Conservation (phyloP, 805 yeast genomes). For the Candida orba region DNA sequence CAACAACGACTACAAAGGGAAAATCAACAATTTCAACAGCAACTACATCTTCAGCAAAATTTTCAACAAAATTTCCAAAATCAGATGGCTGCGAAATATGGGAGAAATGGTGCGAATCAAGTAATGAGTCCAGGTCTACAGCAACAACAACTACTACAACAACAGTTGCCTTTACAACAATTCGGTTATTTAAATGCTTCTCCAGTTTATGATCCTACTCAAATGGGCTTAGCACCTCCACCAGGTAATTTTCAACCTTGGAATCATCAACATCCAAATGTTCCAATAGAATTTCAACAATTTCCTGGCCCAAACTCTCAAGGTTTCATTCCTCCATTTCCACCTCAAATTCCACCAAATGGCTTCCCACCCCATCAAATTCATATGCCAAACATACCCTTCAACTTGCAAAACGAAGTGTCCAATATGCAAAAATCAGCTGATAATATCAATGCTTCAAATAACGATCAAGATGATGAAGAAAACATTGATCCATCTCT, state of each 20-base stretch:
- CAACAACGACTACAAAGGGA: slow-evolving; percentile 3
- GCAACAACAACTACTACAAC: not conserved
- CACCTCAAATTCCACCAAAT: not conserved
- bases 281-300: not conserved
- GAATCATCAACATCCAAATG: not conserved
- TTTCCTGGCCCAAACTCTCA: not conserved
- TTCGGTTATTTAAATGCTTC: not conserved
- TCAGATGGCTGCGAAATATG: slow-evolving; percentile 20
- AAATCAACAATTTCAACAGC: slow-evolving; percentile 17
- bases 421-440: not conserved
- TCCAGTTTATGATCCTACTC: slow-evolving; percentile 10
- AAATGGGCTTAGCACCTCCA: slow-evolving; percentile 1
- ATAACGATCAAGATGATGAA: not conserved
- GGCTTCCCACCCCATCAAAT: not conserved
- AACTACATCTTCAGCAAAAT: slow-evolving; percentile 13
- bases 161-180: not conserved
- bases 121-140: not conserved
- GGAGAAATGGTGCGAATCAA: slow-evolving; percentile 12
- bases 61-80: slow-evolving; percentile 14
- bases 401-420: not conserved
- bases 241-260: too few species aligned
- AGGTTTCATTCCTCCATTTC: not conserved
- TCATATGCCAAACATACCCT: not conserved
- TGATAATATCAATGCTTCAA: not conserved
- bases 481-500: slow-evolving; percentile 15